Evolutionary conservation across 495 filamentous ascomycete species (phyloP).

Genomic region (Aspergillus steynii): DNA sequence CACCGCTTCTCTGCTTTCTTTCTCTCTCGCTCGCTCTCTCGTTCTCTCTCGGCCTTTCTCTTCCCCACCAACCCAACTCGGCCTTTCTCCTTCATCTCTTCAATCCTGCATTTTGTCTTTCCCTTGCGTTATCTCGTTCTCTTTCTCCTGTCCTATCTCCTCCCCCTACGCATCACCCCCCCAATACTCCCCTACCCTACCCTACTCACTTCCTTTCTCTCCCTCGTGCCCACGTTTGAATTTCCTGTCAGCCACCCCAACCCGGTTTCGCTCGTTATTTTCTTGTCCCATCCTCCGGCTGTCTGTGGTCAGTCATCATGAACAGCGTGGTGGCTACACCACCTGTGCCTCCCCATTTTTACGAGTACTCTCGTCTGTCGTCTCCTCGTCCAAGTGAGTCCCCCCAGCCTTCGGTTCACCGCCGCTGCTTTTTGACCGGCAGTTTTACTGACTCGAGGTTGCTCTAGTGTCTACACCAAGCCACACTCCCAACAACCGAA

Average conservation of each 20-base stretch:
- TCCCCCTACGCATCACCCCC: slow-evolving; percentile 15
- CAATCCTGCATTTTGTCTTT: slow-evolving; percentile 18
- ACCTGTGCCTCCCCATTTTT: slow-evolving; percentile 74
- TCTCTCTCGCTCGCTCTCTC: slow-evolving; percentile 27
- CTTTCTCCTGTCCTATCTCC: slow-evolving; percentile 15
- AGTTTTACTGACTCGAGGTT: slow-evolving; percentile 23
- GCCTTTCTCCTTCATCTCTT: slow-evolving; percentile 19
- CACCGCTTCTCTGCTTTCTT: slow-evolving; percentile 47
- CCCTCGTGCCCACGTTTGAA: slow-evolving; percentile 21
- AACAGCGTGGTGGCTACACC: slow-evolving; percentile 64
- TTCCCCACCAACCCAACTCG: slow-evolving; percentile 21
- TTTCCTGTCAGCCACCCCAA: slow-evolving; percentile 11
- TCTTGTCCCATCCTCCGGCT: slow-evolving; percentile 34
- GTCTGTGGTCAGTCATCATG: slow-evolving; percentile 53
- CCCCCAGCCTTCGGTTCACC: slow-evolving; percentile 10
- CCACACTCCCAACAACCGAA: slow-evolving; percentile 58
- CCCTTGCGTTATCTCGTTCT: slow-evolving; percentile 21
- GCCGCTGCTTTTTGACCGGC: not conserved
- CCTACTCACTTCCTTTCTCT: slow-evolving; percentile 14
- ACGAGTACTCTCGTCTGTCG: slow-evolving; percentile 68
- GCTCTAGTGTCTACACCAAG: slow-evolving; percentile 55
- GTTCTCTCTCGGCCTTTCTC: slow-evolving; percentile 35
- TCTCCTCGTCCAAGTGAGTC: slow-evolving; percentile 67
- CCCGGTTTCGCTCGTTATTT: slow-evolving; percentile 16
- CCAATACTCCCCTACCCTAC: not conserved